phyloP scores from a whole-genome alignment of 1,139 yeast genomes.

The Suhomyces kunorum region DNA sequence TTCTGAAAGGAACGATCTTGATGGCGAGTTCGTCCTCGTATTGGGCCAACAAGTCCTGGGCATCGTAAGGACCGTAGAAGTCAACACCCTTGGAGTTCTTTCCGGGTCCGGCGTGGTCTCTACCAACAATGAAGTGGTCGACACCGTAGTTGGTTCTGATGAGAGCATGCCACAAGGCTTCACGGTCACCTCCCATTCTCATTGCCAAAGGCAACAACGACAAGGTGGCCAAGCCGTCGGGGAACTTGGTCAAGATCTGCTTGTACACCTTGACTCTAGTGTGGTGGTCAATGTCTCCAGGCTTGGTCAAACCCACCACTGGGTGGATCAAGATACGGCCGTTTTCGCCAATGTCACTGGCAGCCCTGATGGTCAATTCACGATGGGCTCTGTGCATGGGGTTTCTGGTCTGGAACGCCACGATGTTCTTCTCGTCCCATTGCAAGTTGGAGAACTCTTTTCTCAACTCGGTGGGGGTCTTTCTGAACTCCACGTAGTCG shows the following conservation, averaged over 20 bases:
- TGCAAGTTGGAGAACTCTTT: slow-evolving; percentile 75
- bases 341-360: slow-evolving; percentile 49
- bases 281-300: slow-evolving; percentile 97
- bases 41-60: slow-evolving; percentile 82
- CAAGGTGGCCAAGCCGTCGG: slow-evolving; percentile 88
- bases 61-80: slow-evolving; percentile 96
- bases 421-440: slow-evolving; percentile 76
- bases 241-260: slow-evolving; percentile 87
- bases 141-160: slow-evolving; percentile 97
- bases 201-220: slow-evolving; percentile 91
- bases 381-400: slow-evolving; percentile 99
- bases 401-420: slow-evolving; percentile 96
- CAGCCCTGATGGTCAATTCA: slow-evolving; percentile 94
- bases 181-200: slow-evolving; percentile 99
- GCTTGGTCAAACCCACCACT: slow-evolving; percentile 94
- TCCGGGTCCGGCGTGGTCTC: slow-evolving; percentile 99
- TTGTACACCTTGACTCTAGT: slow-evolving; percentile 95
- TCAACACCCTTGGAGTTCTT: slow-evolving; percentile 89
- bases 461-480: slow-evolving; percentile 89
- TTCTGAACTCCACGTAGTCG: slow-evolving; percentile 84
- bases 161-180: slow-evolving; percentile 97
- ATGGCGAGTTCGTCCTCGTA: slow-evolving; percentile 70
- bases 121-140: slow-evolving; percentile 94
- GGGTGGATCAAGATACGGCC: slow-evolving; percentile 89
- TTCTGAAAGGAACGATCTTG: slow-evolving; percentile 92